Base-by-base conservation (phyloP, 495 filamentous ascomycete genomes). In the Trichoderma erinaceum region DNA sequence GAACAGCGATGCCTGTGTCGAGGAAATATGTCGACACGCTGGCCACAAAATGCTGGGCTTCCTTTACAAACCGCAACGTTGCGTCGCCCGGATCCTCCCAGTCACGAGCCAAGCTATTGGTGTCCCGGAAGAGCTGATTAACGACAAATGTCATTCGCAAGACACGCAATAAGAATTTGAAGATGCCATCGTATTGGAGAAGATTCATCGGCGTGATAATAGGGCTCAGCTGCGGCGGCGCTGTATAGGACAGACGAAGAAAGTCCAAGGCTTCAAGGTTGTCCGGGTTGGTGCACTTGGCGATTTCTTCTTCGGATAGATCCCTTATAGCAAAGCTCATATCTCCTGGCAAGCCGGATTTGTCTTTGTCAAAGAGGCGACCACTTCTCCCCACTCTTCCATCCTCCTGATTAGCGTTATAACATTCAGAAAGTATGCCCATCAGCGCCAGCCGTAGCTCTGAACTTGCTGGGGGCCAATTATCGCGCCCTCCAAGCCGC, bases 381-480 rank as follows among this genome's bases (percentile, higher is more conserved):
- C 69, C 67, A 12, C 4, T 41, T 23, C 29, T 52, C 50, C 66
- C 64, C 52, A 66, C 38, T 70, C 67, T 58, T 66, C 72, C 64
- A 66, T 32, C 64, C 15, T 38, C 68, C 15, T 66, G 41, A 27
- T 63, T 75, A 65, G 69, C 75, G 69, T 73, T 72, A 69, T 92
- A 91, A 69, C 86, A 89, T 69, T 97, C 94, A 3, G 85, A 85
- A 15, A 99, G 81, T 15, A 97, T 83, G 0, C 92, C 94, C 83
- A 93, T 96, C 48, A 99, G 81, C 16, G 91, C 92, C 3, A 97
- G 82, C 1, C 92, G 87, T 38, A 99, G 80, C 72, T 99, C 95
- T 6, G 92, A 97, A 75, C 90, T 95, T 41, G 92, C 92, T 10
- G 95, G 94, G 29, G 94, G 94, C 95, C 94, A 97, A 32, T 83